A percentile compares a stretch with the other conserved stretches of the same genome.
These are phyloP conservation scores for Nakataea oryzae DNA, from an alignment of 2,329 filamentous ascomycete genomes.

Conservation along the genomic window DNA sequence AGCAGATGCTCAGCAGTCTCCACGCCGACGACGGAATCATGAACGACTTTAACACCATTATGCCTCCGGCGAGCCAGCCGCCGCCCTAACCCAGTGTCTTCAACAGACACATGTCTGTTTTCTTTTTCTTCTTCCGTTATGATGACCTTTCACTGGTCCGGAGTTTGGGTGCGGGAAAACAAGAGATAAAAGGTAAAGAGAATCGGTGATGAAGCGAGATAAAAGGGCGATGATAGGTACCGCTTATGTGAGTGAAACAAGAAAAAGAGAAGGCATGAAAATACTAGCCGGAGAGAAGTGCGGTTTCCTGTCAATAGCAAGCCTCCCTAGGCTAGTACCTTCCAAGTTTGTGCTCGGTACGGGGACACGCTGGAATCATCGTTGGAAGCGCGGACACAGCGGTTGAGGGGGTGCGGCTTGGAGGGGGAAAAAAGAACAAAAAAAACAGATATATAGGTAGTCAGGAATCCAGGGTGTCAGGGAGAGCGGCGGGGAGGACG, in stretches of 20 bases:
- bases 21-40: constrained; percentile 49
- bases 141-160: background rate
- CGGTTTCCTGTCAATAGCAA: too few species aligned
- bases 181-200: background rate
- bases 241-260: too few species aligned
- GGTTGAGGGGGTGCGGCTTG: too few species aligned
- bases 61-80: constrained; percentile 8
- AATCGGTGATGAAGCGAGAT: too few species aligned
- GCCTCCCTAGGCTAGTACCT: too few species aligned
- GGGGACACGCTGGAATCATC: too few species aligned
- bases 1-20: constrained; percentile 44
- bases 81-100: background rate
- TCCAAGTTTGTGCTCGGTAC: too few species aligned
- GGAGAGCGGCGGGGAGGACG: too few species aligned
- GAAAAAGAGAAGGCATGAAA: background rate
- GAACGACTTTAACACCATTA: constrained; percentile 39
- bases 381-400: too few species aligned
- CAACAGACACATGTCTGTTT: background rate
- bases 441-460: too few species aligned
- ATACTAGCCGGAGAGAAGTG: background rate
- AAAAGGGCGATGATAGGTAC: background rate
- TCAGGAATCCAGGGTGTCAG: background rate
- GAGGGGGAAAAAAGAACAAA: too few species aligned
- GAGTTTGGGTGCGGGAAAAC: background rate
- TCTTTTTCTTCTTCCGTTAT: too few species aligned